Percentiles rank a stretch among this genome's conserved stretches.
Conservation (phyloP, 2,329 filamentous ascomycete species). For the Aciculosporium take region DNA sequence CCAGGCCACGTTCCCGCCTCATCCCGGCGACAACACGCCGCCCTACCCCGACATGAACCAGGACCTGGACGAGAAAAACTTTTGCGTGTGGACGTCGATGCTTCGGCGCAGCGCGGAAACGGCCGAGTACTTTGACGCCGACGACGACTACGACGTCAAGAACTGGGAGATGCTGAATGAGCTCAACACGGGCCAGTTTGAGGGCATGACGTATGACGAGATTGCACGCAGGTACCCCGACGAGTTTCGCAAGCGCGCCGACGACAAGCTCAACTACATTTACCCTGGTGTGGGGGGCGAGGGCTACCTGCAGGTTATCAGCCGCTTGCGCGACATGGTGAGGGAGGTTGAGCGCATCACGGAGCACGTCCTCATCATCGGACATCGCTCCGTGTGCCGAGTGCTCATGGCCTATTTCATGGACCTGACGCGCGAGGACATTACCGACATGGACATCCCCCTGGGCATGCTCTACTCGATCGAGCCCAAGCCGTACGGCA, state of each 20-base stretch:
- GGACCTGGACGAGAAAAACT: constrained; percentile 67
- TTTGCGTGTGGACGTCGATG: constrained; percentile 98
- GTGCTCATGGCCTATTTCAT: constrained; percentile 95
- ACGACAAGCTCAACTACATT: constrained; percentile 88
- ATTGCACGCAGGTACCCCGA: constrained; percentile 67
- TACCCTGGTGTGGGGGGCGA: constrained; percentile 94
- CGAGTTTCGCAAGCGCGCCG: constrained; percentile 66
- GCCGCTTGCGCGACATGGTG: constrained; percentile 86
- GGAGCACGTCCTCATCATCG: constrained; percentile 84
- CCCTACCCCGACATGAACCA: constrained; percentile 76
- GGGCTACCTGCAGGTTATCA: constrained; percentile 93
- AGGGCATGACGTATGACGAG: constrained; percentile 87
- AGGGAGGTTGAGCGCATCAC: constrained; percentile 95
- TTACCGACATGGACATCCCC: constrained; percentile 87
- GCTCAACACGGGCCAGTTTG: constrained; percentile 81
- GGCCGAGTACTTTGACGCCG: constrained; percentile 72
- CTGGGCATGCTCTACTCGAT: constrained; percentile 88
- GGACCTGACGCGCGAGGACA: constrained; percentile 77
- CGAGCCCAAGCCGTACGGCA: constrained; percentile 93
- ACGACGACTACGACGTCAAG: constrained; percentile 93
- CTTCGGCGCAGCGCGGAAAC: constrained; percentile 79
- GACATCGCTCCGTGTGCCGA: constrained; percentile 80
- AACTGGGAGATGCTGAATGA: constrained; percentile 98
- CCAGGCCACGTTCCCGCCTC: constrained; percentile 72
- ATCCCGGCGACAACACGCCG: constrained; percentile 80